Percentiles rank a stretch among this genome's conserved stretches.
These are phyloP conservation scores for Candida insectalens DNA, from an alignment of 805 yeast genomes.

Conservation along the genomic window DNA sequence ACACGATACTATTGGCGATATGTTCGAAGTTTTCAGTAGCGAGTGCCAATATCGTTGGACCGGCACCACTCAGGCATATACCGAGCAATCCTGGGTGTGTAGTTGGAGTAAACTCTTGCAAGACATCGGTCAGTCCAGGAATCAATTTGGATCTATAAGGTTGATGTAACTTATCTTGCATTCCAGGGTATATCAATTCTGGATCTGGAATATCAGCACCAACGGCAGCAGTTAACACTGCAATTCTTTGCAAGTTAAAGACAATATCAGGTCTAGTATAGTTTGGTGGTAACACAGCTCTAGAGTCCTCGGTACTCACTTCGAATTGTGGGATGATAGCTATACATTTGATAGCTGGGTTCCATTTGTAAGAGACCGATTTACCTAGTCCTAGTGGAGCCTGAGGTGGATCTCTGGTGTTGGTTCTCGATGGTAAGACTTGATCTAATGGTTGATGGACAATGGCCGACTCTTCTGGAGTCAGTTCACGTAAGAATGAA, in stretches of 20 bases:
- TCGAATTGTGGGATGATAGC: constrained; percentile 93
- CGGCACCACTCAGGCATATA: constrained; percentile 94
- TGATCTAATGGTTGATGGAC: constrained; percentile 80
- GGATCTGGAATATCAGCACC: constrained; percentile 73
- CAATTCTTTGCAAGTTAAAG: constrained; percentile 87
- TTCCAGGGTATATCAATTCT: constrained; percentile 78
- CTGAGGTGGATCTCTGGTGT: constrained; percentile 31
- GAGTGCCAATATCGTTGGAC: constrained; percentile 90
- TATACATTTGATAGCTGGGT: constrained; percentile 71
- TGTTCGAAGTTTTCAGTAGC: constrained; percentile 83
- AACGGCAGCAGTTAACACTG: constrained; percentile 86
- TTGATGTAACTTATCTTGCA: constrained; percentile 96
- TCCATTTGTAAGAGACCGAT: constrained; percentile 80
- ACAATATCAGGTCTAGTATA: constrained; percentile 77
- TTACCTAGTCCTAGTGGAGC: constrained; percentile 88
- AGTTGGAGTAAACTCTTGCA: constrained; percentile 70
- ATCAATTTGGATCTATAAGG: constrained; percentile 90
- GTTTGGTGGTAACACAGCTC: constrained; percentile 79
- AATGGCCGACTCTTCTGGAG: constrained; percentile 59
- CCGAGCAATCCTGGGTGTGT: constrained; percentile 83
- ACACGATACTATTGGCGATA: constrained; percentile 70
- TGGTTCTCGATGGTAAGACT: constrained; percentile 47
- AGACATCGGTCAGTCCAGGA: constrained; percentile 82
- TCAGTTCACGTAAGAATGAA: constrained; percentile 76
- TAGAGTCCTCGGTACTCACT: constrained; percentile 83